phyloP scores from a whole-genome alignment of 768 basidiomycete genomes.

The Filobasidium wieringae region DNA sequence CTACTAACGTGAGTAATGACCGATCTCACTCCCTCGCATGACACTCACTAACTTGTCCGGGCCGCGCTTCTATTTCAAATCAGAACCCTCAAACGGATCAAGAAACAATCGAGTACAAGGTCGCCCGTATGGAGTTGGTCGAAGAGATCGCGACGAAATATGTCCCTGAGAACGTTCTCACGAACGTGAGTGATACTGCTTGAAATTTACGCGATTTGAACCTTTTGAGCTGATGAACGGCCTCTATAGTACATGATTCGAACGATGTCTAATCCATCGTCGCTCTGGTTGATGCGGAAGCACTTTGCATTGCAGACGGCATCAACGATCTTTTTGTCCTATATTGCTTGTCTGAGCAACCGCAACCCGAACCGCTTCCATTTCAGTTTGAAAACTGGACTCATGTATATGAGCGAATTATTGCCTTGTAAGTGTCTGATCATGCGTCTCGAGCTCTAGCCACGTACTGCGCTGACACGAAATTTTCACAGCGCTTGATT shows the following conservation, averaged over 20 bases:
- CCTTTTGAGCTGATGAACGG: not conserved
- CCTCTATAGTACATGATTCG: conserved; percentile 71
- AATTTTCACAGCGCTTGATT: conserved; percentile 35
- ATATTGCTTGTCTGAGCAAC: conserved; percentile 68
- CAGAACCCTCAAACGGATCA: conserved; percentile 8
- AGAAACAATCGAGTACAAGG: conserved; percentile 44
- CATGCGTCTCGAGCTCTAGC: not conserved
- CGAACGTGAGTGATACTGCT: conserved; percentile 49
- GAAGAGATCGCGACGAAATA: conserved; percentile 80
- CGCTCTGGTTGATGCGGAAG: conserved; percentile 94
- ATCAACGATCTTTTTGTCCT: conserved; percentile 82
- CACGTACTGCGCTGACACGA: not conserved
- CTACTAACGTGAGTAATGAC: not conserved
- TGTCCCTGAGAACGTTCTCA: conserved; percentile 76
- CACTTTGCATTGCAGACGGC: conserved; percentile 88
- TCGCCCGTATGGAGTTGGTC: conserved; percentile 55
- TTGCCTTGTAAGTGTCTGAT: conserved; percentile 53
- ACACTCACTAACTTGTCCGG: not conserved
- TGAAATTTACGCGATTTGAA: not conserved
- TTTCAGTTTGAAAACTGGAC: conserved; percentile 75
- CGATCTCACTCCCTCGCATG: not conserved
- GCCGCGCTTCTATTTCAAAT: not conserved
- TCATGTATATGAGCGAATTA: conserved; percentile 84
- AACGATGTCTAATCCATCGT: conserved; percentile 68
- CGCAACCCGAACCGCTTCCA: conserved; percentile 76